Evolutionary conservation across 2,329 filamentous ascomycete genomes (phyloP).

Genomic region (Neopestalotiopsis sp.): DNA sequence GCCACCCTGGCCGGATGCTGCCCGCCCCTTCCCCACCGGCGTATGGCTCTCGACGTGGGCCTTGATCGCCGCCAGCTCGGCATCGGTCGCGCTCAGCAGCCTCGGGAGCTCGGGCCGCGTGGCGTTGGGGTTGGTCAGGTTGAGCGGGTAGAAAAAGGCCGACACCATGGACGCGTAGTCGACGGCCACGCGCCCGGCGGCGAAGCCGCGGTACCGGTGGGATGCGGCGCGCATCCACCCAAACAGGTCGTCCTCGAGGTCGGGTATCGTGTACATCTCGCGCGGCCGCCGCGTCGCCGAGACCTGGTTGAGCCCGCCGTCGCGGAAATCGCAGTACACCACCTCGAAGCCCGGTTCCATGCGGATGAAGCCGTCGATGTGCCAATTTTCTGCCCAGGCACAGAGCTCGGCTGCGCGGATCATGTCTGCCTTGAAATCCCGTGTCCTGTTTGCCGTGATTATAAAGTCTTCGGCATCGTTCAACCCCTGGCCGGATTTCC

Average conservation of each 20-base stretch:
- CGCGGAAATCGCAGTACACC: slow-evolving; percentile 67
- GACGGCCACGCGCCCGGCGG: slow-evolving; percentile 44
- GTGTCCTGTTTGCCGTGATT: slow-evolving; percentile 48
- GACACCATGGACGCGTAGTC: slow-evolving; percentile 58
- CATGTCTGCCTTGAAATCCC: slow-evolving; percentile 46
- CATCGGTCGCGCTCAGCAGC: slow-evolving; percentile 31
- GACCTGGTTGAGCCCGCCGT: slow-evolving; percentile 41
- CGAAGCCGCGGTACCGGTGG: slow-evolving; percentile 52
- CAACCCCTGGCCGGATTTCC: slow-evolving; percentile 68
- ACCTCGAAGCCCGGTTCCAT: slow-evolving; percentile 76
- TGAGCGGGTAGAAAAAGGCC: slow-evolving; percentile 55
- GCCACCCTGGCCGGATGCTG: background rate
- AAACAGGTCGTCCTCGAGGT: slow-evolving; percentile 26
- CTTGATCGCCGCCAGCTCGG: slow-evolving; percentile 42
- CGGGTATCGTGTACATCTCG: background rate
- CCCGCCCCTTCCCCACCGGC: slow-evolving; percentile 30
- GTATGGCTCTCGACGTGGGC: slow-evolving; percentile 44
- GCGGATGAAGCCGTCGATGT: slow-evolving; percentile 44
- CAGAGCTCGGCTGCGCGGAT: slow-evolving; percentile 62
- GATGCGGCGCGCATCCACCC: slow-evolving; percentile 47
- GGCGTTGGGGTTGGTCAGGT: slow-evolving; percentile 48
- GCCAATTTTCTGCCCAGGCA: slow-evolving; percentile 54
- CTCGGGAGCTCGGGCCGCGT: slow-evolving; percentile 39
- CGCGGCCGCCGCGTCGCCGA: background rate
- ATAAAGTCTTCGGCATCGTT: slow-evolving; percentile 71